phyloP scores from a whole-genome alignment of 2,329 filamentous ascomycete species.

The Penicillium freii region DNA sequence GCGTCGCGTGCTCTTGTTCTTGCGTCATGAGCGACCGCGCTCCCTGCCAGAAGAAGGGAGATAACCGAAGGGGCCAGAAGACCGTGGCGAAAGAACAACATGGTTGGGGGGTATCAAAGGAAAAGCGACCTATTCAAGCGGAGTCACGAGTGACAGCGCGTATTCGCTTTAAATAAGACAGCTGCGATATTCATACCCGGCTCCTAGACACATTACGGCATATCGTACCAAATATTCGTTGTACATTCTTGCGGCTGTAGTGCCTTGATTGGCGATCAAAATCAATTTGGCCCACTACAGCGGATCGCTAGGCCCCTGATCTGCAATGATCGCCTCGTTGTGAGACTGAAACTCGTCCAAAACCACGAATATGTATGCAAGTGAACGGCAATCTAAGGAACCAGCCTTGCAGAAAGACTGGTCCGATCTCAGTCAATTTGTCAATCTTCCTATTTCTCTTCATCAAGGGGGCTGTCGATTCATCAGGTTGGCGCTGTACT shows the following conservation, averaged over 20 bases:
- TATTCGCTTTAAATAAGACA: conserved; percentile 17
- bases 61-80: conserved; percentile 10
- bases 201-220: conserved; percentile 12
- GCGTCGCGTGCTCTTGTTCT: conserved; percentile 25
- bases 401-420: conserved; percentile 9
- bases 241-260: conserved; percentile 13
- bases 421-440: conserved; percentile 4
- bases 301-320: conserved; percentile 15
- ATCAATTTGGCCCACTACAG: conserved; percentile 13
- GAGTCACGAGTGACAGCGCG: neutral
- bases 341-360: conserved; percentile 1
- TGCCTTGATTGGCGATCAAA: conserved; percentile 20
- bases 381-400: conserved; percentile 3
- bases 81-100: conserved; percentile 14
- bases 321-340: conserved; percentile 18
- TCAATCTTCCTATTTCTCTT: neutral
- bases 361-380: neutral
- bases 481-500: neutral
- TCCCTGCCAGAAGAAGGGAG: conserved; percentile 7
- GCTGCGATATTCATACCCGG: neutral
- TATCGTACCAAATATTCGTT: conserved; percentile 10
- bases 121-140: conserved; percentile 1
- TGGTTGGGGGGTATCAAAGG: conserved; percentile 3
- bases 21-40: conserved; percentile 14
- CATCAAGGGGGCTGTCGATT: neutral